Evolutionary conservation across 2,329 filamentous ascomycete species (phyloP).

Genomic region (Diaporthe destruens): DNA sequence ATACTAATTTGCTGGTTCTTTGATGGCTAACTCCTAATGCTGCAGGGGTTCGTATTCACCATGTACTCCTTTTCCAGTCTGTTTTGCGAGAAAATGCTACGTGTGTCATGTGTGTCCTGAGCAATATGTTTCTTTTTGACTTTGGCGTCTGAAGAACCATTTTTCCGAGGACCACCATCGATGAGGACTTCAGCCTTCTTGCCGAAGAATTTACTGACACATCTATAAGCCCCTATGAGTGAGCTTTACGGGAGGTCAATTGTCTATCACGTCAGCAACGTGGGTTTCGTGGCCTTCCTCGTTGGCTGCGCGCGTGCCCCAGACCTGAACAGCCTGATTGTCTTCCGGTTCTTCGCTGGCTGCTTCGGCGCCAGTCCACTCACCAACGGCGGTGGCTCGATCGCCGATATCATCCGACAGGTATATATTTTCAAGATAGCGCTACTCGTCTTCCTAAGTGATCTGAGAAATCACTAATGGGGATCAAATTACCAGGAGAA

Average conservation of each 20-base stretch:
- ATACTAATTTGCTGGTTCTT: no score
- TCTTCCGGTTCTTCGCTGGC: conserved; percentile 65
- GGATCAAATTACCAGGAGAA: no score
- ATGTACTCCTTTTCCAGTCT: neutral
- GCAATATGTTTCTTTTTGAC: no score
- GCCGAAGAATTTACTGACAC: neutral
- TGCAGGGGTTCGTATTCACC: neutral
- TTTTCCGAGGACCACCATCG: neutral
- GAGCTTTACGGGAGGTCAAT: conserved; percentile 57
- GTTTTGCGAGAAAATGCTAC: no score
- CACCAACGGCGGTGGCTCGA: conserved; percentile 67
- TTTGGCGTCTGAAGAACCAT: neutral
- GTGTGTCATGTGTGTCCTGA: neutral
- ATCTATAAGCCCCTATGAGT: conserved; percentile 60
- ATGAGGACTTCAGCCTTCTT: neutral
- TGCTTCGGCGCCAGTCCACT: conserved; percentile 65
- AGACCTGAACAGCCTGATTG: conserved; percentile 56
- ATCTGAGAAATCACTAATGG: no score
- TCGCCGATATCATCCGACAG: conserved; percentile 52
- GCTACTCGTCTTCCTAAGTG: no score
- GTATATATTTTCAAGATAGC: no score
- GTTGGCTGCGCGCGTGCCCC: conserved; percentile 55
- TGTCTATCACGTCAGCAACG: conserved; percentile 58
- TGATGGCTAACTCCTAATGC: no score
- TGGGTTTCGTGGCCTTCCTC: conserved; percentile 54